Conservation (phyloP, 1,139 yeast genomes). For the Geotrichum australiense region DNA sequence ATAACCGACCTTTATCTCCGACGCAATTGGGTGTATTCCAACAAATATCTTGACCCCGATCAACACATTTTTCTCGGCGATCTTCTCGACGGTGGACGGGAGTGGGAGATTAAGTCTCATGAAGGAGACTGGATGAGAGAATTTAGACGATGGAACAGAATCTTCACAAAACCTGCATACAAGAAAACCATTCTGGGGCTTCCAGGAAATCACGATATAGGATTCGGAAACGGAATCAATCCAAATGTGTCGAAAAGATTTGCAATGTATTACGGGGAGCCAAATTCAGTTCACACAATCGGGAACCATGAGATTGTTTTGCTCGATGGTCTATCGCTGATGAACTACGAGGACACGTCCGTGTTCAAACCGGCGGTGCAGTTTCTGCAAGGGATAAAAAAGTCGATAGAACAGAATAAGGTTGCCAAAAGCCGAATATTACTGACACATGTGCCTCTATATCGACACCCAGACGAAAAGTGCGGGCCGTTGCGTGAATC, state of each 20-base stretch:
- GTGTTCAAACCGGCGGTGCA: constrained; percentile 40
- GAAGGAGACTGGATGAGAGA: constrained; percentile 67
- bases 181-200: constrained; percentile 49
- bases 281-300: constrained; percentile 47
- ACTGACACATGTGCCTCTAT: constrained; percentile 74
- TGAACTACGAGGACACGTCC: constrained; percentile 42
- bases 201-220: constrained; percentile 96
- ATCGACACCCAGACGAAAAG: constrained; percentile 46
- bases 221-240: constrained; percentile 65
- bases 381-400: constrained; percentile 35
- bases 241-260: constrained; percentile 56
- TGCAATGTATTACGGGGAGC: constrained; percentile 61
- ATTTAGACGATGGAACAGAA: constrained; percentile 52
- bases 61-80: constrained; percentile 80
- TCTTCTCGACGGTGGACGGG: constrained; percentile 90
- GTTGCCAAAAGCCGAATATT: constrained; percentile 56
- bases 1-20: constrained; percentile 71
- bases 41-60: constrained; percentile 61
- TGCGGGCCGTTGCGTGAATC: constrained; percentile 74
- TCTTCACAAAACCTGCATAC: constrained; percentile 48
- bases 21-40: constrained; percentile 63
- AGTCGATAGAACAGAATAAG: constrained; percentile 23
- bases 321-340: constrained; percentile 73
- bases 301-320: constrained; percentile 77
- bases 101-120: constrained; percentile 45